Evolutionary conservation across 192 early-diverging fungal species (phyloP).

Genomic region (Backusella morwellensis): DNA sequence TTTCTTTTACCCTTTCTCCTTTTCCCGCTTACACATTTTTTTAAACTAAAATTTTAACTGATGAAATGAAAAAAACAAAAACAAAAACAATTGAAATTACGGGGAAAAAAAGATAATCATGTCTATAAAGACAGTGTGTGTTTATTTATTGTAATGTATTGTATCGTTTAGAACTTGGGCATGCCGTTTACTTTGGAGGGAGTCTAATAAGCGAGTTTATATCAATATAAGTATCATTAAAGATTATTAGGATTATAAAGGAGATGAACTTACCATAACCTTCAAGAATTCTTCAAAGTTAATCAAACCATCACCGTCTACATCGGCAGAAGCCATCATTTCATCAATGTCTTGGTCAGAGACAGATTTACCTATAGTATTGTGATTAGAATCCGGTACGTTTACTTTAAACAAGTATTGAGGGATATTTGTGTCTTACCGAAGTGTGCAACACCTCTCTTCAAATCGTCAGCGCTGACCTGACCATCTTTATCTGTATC

Average conservation of each 20-base stretch:
- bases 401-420: neutral
- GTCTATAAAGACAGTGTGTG: neutral
- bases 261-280: slow-evolving; percentile 48
- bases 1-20: neutral
- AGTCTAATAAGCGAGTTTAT: slow-evolving; percentile 1
- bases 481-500: slow-evolving; percentile 34
- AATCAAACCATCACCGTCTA: slow-evolving; percentile 85
- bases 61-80: neutral
- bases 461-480: slow-evolving; percentile 25
- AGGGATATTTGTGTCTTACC: slow-evolving; percentile 20
- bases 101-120: neutral
- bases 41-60: neutral
- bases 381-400: neutral
- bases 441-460: slow-evolving; percentile 24
- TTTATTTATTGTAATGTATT: neutral
- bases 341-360: neutral
- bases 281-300: slow-evolving; percentile 91
- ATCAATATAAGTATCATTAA: neutral
- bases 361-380: slow-evolving; percentile 8
- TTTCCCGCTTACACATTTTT: neutral
- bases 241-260: neutral
- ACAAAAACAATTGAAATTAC: neutral
- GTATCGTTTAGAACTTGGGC: neutral
- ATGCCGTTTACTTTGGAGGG: slow-evolving; percentile 14
- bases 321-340: slow-evolving; percentile 60